Evolutionary conservation across 2,329 filamentous ascomycete species (phyloP).

Genomic region (Botrytis paeoniae): DNA sequence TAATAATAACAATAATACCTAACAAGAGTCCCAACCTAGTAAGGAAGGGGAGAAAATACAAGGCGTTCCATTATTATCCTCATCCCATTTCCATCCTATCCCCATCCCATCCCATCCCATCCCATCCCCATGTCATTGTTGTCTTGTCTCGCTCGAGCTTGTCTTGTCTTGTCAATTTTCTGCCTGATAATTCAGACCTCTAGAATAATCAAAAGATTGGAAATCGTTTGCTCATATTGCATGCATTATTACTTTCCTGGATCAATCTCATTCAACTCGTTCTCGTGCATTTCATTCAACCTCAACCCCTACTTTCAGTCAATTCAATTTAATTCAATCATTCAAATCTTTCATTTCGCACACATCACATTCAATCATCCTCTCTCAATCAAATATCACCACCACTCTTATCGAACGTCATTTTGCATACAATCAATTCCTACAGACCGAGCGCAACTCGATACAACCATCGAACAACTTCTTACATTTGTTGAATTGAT

Average conservation of each 20-base stretch:
- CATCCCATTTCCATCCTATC: background rate
- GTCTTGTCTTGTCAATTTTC: background rate
- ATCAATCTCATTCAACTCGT: background rate
- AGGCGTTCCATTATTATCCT: background rate
- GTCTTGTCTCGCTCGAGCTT: too few species aligned
- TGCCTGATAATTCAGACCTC: background rate
- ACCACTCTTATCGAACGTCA: conserved; percentile 5
- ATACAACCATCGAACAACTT: background rate
- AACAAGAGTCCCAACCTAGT: background rate
- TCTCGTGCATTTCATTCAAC: conserved; percentile 3
- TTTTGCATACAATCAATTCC: conserved; percentile 11
- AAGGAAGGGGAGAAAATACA: background rate
- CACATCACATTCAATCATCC: background rate
- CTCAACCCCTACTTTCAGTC: background rate
- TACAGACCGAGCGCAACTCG: conserved; percentile 1
- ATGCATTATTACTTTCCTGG: background rate
- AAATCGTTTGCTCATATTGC: conserved; percentile 9
- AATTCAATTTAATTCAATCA: background rate
- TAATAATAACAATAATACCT: background rate
- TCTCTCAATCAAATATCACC: background rate
- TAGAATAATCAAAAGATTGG: background rate
- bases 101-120: background rate
- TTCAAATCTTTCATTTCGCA: conserved; percentile 11
- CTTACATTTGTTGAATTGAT: background rate
- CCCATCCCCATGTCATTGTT: background rate